Evolutionary conservation across 2,329 filamentous ascomycete genomes (phyloP), one percentile per base, ranked within the genome.

Genomic region (Talaromyces marneffei): DNA sequence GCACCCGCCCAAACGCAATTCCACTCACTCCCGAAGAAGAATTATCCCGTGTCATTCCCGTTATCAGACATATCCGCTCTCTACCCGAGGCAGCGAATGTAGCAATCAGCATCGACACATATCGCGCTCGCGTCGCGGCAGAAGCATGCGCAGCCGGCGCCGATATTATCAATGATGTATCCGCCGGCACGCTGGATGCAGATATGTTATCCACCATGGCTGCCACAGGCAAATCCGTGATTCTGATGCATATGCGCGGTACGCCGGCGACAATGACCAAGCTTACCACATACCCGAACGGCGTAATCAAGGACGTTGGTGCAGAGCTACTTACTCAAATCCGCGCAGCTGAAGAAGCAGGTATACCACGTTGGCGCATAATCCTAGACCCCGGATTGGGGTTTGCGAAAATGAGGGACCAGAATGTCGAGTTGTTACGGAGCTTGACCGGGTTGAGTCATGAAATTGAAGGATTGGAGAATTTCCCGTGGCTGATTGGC

Each of bases 121-220:
- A 96, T 77, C 90, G 91, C 33, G 89, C 93, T 0, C 78, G 80
- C 1, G 93, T 99, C 1, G 94, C 93, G 2, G 84, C 87, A 68
- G 85, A 85, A 20, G 90, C 91, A 18, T 82, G 94, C 61, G 77
- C 80, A 27, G 90, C 87, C 4, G 94, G 94, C 56, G 93, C 92
- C 6, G 88, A 97, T 72, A 89, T 99, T 65, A 86, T 99, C 77
- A 99, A 99, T 77, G 94, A 99, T 74, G 87, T 99, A 37, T 95
- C 91, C 0, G 91, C 88, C 1, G 94, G 94, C 3, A 72, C 80
- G 3, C 80, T 96, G 56, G 94, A 97, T 72, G 78, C 84, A 0
- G 82, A 83, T 0, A 97, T 99, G 92, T 83, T 99, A 0, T 69
- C 86, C 14, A 92, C 90, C 0, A 87, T 93, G 64, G 93, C 90